Evolutionary conservation across 257 asterid genomes (phyloP), one percentile per base, ranked within the genome.

Genomic region (Solanum tarijense): DNA sequence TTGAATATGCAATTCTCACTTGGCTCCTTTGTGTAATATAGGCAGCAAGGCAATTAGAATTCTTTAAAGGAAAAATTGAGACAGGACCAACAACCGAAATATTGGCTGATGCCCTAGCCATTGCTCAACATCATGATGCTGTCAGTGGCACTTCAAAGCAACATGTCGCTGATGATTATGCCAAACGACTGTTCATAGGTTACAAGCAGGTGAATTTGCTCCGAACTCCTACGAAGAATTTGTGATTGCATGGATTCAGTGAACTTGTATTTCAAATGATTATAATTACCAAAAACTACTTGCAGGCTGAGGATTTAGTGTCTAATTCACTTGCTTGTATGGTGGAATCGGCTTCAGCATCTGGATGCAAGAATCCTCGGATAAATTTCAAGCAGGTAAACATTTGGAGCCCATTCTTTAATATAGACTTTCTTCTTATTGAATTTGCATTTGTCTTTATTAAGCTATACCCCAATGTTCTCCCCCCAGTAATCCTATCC

Each of bases 41-140:
- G 99, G 99, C 99, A 78, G 99, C 99, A 62, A 92, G 98, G 87
- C 99, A 97, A 82, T 88, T 97, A 69, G 99, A 97, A 88, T 90
- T 87, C 89, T 91, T 96, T 87, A 93, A 88, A 90, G 98, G 99
- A 89, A 93, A 96, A 90, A 89, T 89, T 76, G 91, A 91, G 90
- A 89, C 91, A 12, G 98, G 97, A n/a, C 93, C 95, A 12, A 95
- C 95, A 16, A 94, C 97, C 43, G 98, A 96, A 88, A 89, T 91
- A 43, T 89, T 97, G 87, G 98, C 93, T 31, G 96, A 95, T 92
- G 96, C 99, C 89, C 75, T 97, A 91, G 99, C 94, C 43, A 91
- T 96, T 87, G 98, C 95, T 86, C 99, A 97, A 89, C 99, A 97
- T 92, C 99, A 97, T 86, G 99, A 97, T 92, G 99, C 98, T 25